Evolutionary conservation across 192 early-diverging fungal genomes (phyloP).

Genomic region (Podila epigama): DNA sequence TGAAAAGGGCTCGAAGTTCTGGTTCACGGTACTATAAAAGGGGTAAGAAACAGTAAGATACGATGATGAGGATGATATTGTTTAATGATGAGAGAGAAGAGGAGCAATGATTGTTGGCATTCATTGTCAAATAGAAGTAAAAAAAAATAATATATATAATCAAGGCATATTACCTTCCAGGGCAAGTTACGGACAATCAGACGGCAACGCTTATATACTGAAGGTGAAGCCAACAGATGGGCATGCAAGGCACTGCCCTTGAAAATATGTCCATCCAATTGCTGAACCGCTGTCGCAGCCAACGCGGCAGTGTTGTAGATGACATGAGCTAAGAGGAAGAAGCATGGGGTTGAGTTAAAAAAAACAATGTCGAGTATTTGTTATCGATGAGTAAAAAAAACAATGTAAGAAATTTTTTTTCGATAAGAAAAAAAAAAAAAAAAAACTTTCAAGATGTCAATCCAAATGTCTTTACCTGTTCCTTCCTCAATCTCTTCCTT

Average conservation of each 20-base stretch:
- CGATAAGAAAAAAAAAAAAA: too few species aligned
- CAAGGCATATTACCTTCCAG: constrained; percentile 71
- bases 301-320: constrained; percentile 52
- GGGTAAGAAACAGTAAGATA: not conserved
- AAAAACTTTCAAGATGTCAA: not conserved
- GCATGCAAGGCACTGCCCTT: constrained; percentile 70
- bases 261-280: constrained; percentile 78
- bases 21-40: constrained; percentile 56
- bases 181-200: constrained; percentile 91
- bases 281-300: constrained; percentile 63
- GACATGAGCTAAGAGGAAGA: constrained; percentile 52
- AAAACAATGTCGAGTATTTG: too few species aligned
- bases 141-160: not conserved
- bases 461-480: constrained; percentile 19
- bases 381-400: too few species aligned
- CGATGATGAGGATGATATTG: too few species aligned
- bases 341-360: too few species aligned
- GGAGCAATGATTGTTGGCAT: too few species aligned
- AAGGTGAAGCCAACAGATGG: constrained; percentile 24
- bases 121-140: not conserved
- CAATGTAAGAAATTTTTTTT: not conserved
- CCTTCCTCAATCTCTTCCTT: constrained; percentile 48
- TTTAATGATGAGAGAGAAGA: too few species aligned
- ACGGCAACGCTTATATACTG: constrained; percentile 68
- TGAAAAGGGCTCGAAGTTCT: constrained; percentile 73